Evolutionary conservation across 805 yeast genomes (phyloP), one percentile per base, ranked within the genome.

Genomic region (Dipodascus geniculatus): DNA sequence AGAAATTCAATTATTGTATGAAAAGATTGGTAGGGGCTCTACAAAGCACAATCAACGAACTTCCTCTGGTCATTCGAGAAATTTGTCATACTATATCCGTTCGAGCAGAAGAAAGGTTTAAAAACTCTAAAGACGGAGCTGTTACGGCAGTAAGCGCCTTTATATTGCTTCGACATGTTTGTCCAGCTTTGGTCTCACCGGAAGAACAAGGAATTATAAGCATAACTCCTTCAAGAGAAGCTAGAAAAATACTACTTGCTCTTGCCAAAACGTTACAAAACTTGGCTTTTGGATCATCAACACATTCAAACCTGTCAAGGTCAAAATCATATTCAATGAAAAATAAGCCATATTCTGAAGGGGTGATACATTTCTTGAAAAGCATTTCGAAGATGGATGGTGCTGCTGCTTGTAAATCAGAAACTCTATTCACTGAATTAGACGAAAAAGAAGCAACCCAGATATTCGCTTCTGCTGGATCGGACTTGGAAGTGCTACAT

Each of bases 101-200:
- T 3, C 74, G 83, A 8, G 87, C 85, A 1, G 68, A 72, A 20
- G 64, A 62, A 2, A 78, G 76, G 56, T 83, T 84, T 58, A 83
- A 82, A 0, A 82, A 79, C 42, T 81, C 81, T 48, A 79, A 81
- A 0, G 81, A 78, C 49, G 82, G 81, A 49, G 79, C 80, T 48
- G 72, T 77, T 42, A 73, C 81, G 42, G 88, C 95, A 0, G 84
- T 85, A n/a, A 91, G 95, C 0, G 85, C 95, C 0, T 88, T 85
- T 62, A 68, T 88, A 47, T 87, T 88, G 61, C 71, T 88, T 57
- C 70, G 91, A 54, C 78, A 82, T 55, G 72, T 82, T 51, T 83
- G 95, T 63, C 96, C 96, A 3, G 91, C 90, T 0, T 77, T 88
- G 58, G 87, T 87, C 2, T 79, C 87, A 47, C 96, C 96, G 0